Evolutionary conservation across 2,329 filamentous ascomycete species (phyloP), one percentile per base, ranked within the genome.

Genomic region (Xylaria arbuscula): DNA sequence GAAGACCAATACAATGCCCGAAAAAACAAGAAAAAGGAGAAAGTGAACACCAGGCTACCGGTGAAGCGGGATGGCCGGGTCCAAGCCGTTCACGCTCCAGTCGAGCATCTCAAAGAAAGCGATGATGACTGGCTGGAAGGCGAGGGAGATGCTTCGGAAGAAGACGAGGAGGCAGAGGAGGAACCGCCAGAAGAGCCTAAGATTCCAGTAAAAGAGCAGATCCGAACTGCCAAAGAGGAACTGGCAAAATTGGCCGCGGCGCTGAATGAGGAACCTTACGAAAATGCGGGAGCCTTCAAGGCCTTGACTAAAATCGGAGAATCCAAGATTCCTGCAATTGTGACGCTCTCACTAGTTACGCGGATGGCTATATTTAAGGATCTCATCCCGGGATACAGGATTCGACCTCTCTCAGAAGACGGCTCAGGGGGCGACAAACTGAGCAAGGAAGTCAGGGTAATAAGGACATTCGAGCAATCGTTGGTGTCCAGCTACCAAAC

Each of bases 341-440:
- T 93, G 82, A 97, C 97, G 80, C 86, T 99, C 69, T 90, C 92
- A 7, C 83, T 99, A 71, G 92, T 91, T 56, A 93, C 96, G 24
- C 94, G 98, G 80, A 87, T 96, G 78, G 88, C 94, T 0, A 89
- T 98, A 13, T 99, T 95, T 85, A 97, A 95, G 79, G 96, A 98
- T 80, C 88, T 98, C 55, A 98, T 99, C 67, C 96, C 96, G 0
- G 96, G 96, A 24, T 99, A 99, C 79, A 88, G 96, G 69, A 98
- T 99, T 83, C 90, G 96, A 19, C 92, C 93, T 1, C 83, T 93
- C 3, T 85, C 87, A 0, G 93, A 97, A 68, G 91, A 93, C 38
- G 89, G 91, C 53, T 86, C 91, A 76, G 87, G 88, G 67, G 87
- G 88, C 66, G 90, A 90, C 71, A 97, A 97, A 79, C 83, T 98